These are phyloP conservation scores for Malassezia yamatoensis DNA, from an alignment of 1,284 basidiomycete genomes.

Conservation along the genomic window DNA sequence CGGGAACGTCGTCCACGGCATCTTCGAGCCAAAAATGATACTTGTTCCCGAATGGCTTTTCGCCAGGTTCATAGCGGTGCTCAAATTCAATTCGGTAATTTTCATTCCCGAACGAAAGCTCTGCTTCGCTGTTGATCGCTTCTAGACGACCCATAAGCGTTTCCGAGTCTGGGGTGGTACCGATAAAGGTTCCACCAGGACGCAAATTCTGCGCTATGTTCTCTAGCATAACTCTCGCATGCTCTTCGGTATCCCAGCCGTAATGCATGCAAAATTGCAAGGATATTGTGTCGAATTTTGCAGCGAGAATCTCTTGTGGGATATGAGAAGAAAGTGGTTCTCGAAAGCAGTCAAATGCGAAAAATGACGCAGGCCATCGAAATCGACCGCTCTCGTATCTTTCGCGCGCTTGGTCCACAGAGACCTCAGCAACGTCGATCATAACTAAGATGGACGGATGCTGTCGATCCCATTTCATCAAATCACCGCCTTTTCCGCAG, in stretches of 20 bases:
- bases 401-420: slow-evolving; percentile 73
- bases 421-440: slow-evolving; percentile 79
- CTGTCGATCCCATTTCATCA: slow-evolving; percentile 91
- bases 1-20: slow-evolving; percentile 82
- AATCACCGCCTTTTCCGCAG: slow-evolving; percentile 94
- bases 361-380: slow-evolving; percentile 67
- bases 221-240: slow-evolving; percentile 80
- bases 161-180: slow-evolving; percentile 73
- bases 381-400: slow-evolving; percentile 56
- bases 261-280: slow-evolving; percentile 99
- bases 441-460: slow-evolving; percentile 68
- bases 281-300: slow-evolving; percentile 79
- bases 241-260: slow-evolving; percentile 78
- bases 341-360: slow-evolving; percentile 77
- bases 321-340: slow-evolving; percentile 62
- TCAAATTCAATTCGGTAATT: slow-evolving; percentile 84
- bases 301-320: slow-evolving; percentile 55
- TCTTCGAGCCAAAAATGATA: slow-evolving; percentile 90
- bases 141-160: slow-evolving; percentile 59
- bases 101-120: slow-evolving; percentile 68
- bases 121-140: slow-evolving; percentile 54
- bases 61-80: slow-evolving; percentile 46
- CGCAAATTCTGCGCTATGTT: slow-evolving; percentile 76
- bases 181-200: slow-evolving; percentile 76
- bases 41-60: slow-evolving; percentile 65